Percentiles rank a stretch among this genome's conserved stretches.
These are phyloP conservation scores for Aspergillus cejpii DNA, from an alignment of 2,329 filamentous ascomycete genomes.

Conservation along the genomic window DNA sequence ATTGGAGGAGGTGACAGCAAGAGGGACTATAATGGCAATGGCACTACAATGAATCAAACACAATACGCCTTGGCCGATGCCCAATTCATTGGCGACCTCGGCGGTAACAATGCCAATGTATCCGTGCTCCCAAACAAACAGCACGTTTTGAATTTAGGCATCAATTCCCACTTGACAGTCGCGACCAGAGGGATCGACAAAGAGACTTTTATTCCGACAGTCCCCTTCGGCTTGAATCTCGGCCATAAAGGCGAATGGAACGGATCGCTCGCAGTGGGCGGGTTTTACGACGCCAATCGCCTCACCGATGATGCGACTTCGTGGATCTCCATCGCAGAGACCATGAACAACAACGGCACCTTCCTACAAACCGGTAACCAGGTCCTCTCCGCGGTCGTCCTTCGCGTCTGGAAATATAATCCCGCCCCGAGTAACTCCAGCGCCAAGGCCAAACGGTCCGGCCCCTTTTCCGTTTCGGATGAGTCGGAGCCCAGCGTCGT, in stretches of 20 bases:
- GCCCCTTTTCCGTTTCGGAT: not conserved
- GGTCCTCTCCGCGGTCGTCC: not conserved
- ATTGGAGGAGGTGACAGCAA: not conserved
- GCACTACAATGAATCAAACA: not conserved
- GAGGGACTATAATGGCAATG: not conserved
- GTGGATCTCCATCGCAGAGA: constrained; percentile 5
- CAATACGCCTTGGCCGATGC: not conserved
- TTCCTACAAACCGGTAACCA: constrained; percentile 1
- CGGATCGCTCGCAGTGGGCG: constrained; percentile 2
- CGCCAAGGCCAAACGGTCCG: not conserved
- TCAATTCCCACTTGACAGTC: not conserved
- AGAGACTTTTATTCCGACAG: not conserved
- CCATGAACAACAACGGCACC: not conserved
- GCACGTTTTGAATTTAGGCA: not conserved
- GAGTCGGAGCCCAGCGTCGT: not conserved
- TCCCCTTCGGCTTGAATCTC: constrained; percentile 4
- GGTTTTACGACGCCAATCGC: constrained; percentile 5
- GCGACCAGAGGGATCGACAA: not conserved
- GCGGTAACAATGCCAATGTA: not conserved
- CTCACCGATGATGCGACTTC: constrained; percentile 3
- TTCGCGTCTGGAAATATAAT: not conserved
- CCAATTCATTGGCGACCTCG: not conserved
- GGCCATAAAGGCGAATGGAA: constrained; percentile 1
- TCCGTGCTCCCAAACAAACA: not conserved
- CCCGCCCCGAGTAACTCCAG: not conserved